Percentiles rank a stretch among this genome's conserved stretches.
These are phyloP conservation scores for Fusarium nanum DNA, from an alignment of 2,329 filamentous ascomycete genomes.

Conservation along the genomic window DNA sequence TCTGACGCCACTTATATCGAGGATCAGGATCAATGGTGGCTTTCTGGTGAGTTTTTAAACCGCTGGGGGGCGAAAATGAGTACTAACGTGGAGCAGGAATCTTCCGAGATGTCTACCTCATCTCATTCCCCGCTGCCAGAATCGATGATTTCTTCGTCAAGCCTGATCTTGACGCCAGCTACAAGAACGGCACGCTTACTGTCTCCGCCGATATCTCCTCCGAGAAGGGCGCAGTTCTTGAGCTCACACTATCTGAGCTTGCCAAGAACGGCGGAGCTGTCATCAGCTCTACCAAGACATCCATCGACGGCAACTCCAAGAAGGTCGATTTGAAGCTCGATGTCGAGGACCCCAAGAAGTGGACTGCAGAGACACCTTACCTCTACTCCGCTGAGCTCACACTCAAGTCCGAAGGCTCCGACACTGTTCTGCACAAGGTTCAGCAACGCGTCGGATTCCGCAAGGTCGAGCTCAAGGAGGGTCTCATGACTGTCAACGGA, in stretches of 20 bases:
- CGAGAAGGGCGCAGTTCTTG: conserved; percentile 51
- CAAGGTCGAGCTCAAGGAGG: conserved; percentile 70
- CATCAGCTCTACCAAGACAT: conserved; percentile 43
- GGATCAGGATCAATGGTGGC: conserved; percentile 77
- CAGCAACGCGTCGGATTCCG: conserved; percentile 72
- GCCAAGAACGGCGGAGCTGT: conserved; percentile 51
- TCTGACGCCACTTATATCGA: conserved; percentile 77
- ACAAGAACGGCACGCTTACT: conserved; percentile 61
- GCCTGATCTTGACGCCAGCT: conserved; percentile 65
- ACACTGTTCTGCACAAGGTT: conserved; percentile 53
- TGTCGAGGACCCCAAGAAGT: conserved; percentile 67
- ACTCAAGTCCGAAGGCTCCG: conserved; percentile 54
- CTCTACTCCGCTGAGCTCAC: conserved; percentile 70
- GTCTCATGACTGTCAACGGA: conserved; percentile 74
- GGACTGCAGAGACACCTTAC: conserved; percentile 75
- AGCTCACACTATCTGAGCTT: conserved; percentile 57
- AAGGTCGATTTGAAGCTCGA: conserved; percentile 58
- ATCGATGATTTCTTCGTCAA: conserved; percentile 68
- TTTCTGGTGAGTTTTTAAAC: conserved; percentile 68
- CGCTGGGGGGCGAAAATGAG: conserved; percentile 48
- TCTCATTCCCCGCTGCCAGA: conserved; percentile 66
- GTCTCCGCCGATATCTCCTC: conserved; percentile 60
- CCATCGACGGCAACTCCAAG: conserved; percentile 44
- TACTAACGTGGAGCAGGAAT: conserved; percentile 56
- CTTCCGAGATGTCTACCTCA: conserved; percentile 73